Conservation (phyloP, 2,329 filamentous ascomycete species). For the Diaporthe sp. region DNA sequence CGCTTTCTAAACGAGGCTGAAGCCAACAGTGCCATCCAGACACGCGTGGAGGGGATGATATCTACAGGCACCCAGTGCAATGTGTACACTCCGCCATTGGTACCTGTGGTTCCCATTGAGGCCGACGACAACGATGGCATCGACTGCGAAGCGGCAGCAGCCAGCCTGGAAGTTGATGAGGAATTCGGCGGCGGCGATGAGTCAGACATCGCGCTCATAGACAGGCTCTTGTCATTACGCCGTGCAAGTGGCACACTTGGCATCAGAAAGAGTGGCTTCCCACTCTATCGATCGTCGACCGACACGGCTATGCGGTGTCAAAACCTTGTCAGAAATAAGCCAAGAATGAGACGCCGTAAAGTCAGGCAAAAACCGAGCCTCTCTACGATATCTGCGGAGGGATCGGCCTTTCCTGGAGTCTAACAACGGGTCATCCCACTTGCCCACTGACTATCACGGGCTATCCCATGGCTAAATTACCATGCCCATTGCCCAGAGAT, state of each 20-base stretch:
- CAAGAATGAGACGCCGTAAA: slow-evolving; percentile 50
- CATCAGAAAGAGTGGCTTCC: slow-evolving; percentile 43
- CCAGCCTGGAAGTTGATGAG: slow-evolving; percentile 42
- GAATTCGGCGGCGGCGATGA: slow-evolving; percentile 33
- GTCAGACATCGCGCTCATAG: slow-evolving; percentile 38
- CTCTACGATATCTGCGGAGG: slow-evolving; percentile 28
- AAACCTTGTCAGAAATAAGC: slow-evolving; percentile 49
- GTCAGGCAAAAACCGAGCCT: slow-evolving; percentile 38
- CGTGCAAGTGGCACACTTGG: slow-evolving; percentile 41
- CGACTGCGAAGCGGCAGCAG: slow-evolving; percentile 33
- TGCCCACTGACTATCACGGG: too few species aligned
- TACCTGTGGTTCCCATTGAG: slow-evolving; percentile 35
- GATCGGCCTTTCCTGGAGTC: neutral
- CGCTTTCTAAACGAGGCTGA: slow-evolving; percentile 36
- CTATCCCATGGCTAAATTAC: too few species aligned
- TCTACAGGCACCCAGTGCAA: slow-evolving; percentile 37
- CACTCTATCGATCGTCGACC: slow-evolving; percentile 46
- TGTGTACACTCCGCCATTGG: slow-evolving; percentile 28
- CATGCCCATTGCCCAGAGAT: too few species aligned
- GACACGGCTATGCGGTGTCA: slow-evolving; percentile 49
- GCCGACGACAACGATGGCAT: slow-evolving; percentile 32
- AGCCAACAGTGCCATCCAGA: slow-evolving; percentile 28
- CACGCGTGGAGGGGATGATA: slow-evolving; percentile 38
- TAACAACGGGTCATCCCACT: too few species aligned
- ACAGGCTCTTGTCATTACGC: slow-evolving; percentile 42